These are phyloP conservation scores for Prinsepia uniflora DNA, from an alignment of 306 rosid genomes.

Conservation along the genomic window DNA sequence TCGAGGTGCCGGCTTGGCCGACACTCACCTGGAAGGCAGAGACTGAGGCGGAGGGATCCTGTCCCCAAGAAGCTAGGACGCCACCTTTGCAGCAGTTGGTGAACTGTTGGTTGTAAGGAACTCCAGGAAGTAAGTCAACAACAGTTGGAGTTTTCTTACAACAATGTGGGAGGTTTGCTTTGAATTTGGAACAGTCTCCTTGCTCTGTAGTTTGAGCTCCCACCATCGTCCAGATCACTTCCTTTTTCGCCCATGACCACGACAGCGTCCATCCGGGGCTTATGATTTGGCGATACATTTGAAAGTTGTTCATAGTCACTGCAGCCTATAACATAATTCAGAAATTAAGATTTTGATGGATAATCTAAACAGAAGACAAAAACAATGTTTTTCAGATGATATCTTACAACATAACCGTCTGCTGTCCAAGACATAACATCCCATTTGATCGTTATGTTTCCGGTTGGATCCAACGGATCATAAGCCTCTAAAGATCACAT, in stretches of 20 bases:
- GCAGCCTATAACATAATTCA: conserved; percentile 49
- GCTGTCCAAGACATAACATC: conserved; percentile 34
- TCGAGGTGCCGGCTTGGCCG: conserved; percentile 66
- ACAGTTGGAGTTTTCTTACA: conserved; percentile 66
- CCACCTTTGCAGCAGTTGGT: conserved; percentile 72
- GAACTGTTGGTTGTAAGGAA: conserved; percentile 68
- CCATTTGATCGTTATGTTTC: conserved; percentile 34
- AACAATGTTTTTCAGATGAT: not conserved
- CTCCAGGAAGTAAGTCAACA: conserved; percentile 75
- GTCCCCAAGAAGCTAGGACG: conserved; percentile 69
- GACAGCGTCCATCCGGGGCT: conserved; percentile 73
- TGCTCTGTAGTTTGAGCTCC: conserved; percentile 82
- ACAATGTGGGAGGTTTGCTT: conserved; percentile 56
- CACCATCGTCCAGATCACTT: conserved; percentile 61
- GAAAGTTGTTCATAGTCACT: conserved; percentile 72
- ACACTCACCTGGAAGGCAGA: conserved; percentile 79
- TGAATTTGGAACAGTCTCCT: conserved; percentile 79
- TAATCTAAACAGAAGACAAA: not conserved
- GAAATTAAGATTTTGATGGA: not conserved
- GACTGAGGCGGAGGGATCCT: conserved; percentile 57
- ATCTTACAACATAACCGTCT: conserved; percentile 34
- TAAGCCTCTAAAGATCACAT: conserved; percentile 41
- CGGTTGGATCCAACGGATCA: conserved; percentile 47
- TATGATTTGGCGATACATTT: conserved; percentile 56
- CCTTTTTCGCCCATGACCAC: conserved; percentile 82